phyloP scores from a whole-genome alignment of 2,329 filamentous ascomycete species.

The Orbilia blumenaviensis region DNA sequence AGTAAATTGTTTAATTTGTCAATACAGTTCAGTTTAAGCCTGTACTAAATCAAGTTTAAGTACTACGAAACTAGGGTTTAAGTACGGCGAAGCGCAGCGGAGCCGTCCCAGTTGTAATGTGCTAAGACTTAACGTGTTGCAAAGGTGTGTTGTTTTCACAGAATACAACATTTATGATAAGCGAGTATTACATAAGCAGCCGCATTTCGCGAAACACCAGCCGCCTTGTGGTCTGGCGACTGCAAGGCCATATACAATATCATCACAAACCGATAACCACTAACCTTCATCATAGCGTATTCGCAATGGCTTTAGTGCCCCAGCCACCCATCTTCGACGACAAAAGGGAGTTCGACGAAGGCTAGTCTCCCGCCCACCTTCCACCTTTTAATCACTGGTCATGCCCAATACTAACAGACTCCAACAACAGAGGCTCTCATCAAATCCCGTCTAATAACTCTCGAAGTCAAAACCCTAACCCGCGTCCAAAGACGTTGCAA shows the following conservation, averaged over 20 bases:
- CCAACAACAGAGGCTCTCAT: constrained; percentile 56
- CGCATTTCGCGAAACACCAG: constrained; percentile 9
- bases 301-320: constrained; percentile 43
- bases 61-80: no score
- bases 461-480: constrained; percentile 57
- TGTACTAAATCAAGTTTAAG: no score
- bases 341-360: constrained; percentile 43
- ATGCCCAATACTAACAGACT: not conserved
- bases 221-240: not conserved
- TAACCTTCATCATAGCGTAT: not conserved
- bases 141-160: not conserved
- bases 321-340: constrained; percentile 29
- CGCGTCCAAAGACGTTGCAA: constrained; percentile 56
- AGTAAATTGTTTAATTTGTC: no score
- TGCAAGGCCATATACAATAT: not conserved
- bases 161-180: not conserved
- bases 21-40: no score
- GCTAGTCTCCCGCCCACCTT: not conserved
- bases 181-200: not conserved
- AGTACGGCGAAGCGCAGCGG: no score
- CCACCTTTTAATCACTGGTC: not conserved
- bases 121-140: no score
- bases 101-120: no score
- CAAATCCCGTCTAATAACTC: constrained; percentile 57
- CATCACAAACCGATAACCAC: not conserved